Evolutionary conservation across 2,329 filamentous ascomycete species (phyloP).

Genomic region (Phoma herbarum): DNA sequence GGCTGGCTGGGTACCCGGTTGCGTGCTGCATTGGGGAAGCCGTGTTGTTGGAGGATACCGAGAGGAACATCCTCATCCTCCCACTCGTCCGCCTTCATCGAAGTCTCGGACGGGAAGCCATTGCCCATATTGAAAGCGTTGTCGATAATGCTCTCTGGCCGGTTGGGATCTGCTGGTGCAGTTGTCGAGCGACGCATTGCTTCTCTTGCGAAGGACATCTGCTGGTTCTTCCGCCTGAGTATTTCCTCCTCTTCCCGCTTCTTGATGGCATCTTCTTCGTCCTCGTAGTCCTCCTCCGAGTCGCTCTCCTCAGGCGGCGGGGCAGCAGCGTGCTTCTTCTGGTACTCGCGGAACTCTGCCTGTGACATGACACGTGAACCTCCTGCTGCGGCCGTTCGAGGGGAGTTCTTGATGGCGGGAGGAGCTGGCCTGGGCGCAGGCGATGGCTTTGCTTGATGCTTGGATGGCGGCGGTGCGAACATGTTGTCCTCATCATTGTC

Average conservation of each 20-base stretch:
- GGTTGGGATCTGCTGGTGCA: constrained; percentile 31
- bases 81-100: constrained; percentile 49
- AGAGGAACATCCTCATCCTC: constrained; percentile 51
- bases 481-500: constrained; percentile 45
- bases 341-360: constrained; percentile 45
- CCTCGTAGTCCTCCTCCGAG: constrained; percentile 50
- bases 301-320: constrained; percentile 40
- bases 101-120: constrained; percentile 49
- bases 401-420: constrained; percentile 23
- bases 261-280: constrained; percentile 49
- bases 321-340: constrained; percentile 38
- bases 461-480: constrained; percentile 34
- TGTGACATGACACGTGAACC: constrained; percentile 46
- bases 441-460: constrained; percentile 16
- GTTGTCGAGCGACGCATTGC: constrained; percentile 48
- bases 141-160: constrained; percentile 32
- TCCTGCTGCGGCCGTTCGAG: constrained; percentile 18
- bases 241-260: constrained; percentile 46
- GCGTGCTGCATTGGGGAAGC: constrained; percentile 44
- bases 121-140: constrained; percentile 25
- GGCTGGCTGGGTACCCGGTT: constrained; percentile 41
- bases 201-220: constrained; percentile 47
- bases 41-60: constrained; percentile 50
- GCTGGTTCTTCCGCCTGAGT: constrained; percentile 43
- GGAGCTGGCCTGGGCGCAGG: constrained; percentile 21